Conservation (phyloP, 805 yeast genomes). For the Hanseniaspora valbyensis region DNA sequence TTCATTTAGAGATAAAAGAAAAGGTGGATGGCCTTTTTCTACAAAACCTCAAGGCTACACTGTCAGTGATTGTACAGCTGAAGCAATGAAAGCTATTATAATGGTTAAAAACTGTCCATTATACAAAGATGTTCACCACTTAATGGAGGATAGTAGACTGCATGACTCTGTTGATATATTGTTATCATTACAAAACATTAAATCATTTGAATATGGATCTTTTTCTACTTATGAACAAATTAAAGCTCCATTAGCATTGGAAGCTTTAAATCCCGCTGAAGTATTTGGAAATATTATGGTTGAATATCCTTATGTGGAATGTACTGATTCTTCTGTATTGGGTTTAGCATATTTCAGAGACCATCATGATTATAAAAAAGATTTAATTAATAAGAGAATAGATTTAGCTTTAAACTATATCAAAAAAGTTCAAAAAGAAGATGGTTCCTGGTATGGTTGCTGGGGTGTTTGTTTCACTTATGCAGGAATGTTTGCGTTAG, state of each 20-base stretch:
- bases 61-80: slow-evolving; percentile 95
- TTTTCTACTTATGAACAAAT: slow-evolving; percentile 85
- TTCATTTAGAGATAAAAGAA: slow-evolving; percentile 68
- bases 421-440: slow-evolving; percentile 50
- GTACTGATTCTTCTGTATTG: slow-evolving; percentile 88
- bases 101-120: slow-evolving; percentile 68
- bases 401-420: slow-evolving; percentile 65
- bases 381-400: slow-evolving; percentile 60
- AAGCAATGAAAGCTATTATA: slow-evolving; percentile 81
- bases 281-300: slow-evolving; percentile 98
- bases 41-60: slow-evolving; percentile 94
- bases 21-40: slow-evolving; percentile 93
- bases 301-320: slow-evolving; percentile 95
- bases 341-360: slow-evolving; percentile 73
- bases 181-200: slow-evolving; percentile 65
- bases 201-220: slow-evolving; percentile 73
- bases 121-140: slow-evolving; percentile 38
- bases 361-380: slow-evolving; percentile 51
- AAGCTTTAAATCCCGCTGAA: slow-evolving; percentile 84
- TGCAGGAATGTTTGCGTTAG: slow-evolving; percentile 96
- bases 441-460: slow-evolving; percentile 96
- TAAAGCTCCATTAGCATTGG: slow-evolving; percentile 67
- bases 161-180: slow-evolving; percentile 66
- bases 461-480: slow-evolving; percentile 97
- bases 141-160: slow-evolving; percentile 45